A percentile compares a stretch with the other conserved stretches of the same genome.
Evolutionary conservation across 805 yeast species (phyloP).

Genomic region (Suhomyces sp.): DNA sequence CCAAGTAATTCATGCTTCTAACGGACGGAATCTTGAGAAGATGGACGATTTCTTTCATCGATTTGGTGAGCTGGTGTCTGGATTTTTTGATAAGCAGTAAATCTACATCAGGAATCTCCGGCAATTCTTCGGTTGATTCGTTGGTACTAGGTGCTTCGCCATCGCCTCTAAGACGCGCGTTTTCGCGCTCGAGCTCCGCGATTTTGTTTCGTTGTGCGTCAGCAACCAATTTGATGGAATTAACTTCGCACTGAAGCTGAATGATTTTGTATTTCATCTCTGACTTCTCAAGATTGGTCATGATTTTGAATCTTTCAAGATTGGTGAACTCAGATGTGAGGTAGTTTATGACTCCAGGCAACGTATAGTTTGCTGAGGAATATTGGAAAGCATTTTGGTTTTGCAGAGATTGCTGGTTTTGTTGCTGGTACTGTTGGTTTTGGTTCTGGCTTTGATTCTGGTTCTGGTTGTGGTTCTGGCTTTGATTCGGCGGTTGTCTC

Average conservation of each 20-base stretch:
- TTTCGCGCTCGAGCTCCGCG: slow-evolving; percentile 33
- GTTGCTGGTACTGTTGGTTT: slow-evolving; percentile 4
- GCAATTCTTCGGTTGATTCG: neutral
- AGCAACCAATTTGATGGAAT: slow-evolving; percentile 40
- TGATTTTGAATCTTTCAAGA: slow-evolving; percentile 39
- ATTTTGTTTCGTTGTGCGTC: slow-evolving; percentile 41
- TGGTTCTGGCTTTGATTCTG: neutral
- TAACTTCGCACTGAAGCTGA: slow-evolving; percentile 52
- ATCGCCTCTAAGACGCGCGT: slow-evolving; percentile 1
- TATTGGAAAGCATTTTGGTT: slow-evolving; percentile 5
- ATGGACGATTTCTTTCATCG: slow-evolving; percentile 35
- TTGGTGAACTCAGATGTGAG: slow-evolving; percentile 58
- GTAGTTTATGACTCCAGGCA: slow-evolving; percentile 60
- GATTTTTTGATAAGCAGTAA: slow-evolving; percentile 30
- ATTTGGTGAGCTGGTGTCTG: slow-evolving; percentile 30
- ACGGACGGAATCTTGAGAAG: slow-evolving; percentile 30
- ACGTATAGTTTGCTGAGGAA: slow-evolving; percentile 36
- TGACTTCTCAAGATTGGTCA: slow-evolving; percentile 51
- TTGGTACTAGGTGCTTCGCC: too few relatives aligned
- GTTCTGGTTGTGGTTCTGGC: neutral
- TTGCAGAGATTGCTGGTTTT: slow-evolving; percentile 5
- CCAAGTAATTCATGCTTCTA: slow-evolving; percentile 16
- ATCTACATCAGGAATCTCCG: slow-evolving; percentile 33
- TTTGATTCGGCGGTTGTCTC: slow-evolving; percentile 1
- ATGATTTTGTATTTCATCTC: slow-evolving; percentile 51